These are phyloP conservation scores for Podospora anserina DNA, from an alignment of 495 filamentous ascomycete genomes.

Conservation along the genomic window DNA sequence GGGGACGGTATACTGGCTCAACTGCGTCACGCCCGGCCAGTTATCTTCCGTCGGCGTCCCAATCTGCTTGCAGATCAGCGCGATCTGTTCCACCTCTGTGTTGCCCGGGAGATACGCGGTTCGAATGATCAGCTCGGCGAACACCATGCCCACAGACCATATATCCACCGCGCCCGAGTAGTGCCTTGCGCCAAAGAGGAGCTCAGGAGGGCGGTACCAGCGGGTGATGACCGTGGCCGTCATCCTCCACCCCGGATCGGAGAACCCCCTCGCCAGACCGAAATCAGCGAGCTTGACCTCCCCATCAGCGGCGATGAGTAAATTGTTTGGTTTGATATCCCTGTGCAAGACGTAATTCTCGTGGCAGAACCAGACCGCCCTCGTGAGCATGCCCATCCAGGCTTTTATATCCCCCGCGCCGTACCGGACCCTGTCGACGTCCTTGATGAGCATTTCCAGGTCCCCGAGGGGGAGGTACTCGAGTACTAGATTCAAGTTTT, in stretches of 20 bases:
- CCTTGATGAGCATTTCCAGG: slow-evolving; percentile 88
- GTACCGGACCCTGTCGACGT: slow-evolving; percentile 64
- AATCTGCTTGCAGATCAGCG: slow-evolving; percentile 75
- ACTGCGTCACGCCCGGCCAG: slow-evolving; percentile 85
- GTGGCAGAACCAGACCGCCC: slow-evolving; percentile 96
- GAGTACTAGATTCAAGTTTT: slow-evolving; percentile 88
- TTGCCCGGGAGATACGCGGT: slow-evolving; percentile 72
- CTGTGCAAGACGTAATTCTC: slow-evolving; percentile 91
- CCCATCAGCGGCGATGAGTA: slow-evolving; percentile 88
- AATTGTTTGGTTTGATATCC: slow-evolving; percentile 99
- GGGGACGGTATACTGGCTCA: slow-evolving; percentile 71
- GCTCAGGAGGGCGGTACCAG: slow-evolving; percentile 94
- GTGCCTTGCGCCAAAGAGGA: slow-evolving; percentile 82
- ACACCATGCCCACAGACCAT: slow-evolving; percentile 91
- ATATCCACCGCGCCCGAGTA: slow-evolving; percentile 91
- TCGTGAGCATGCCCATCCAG: slow-evolving; percentile 96
- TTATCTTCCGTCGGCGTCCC: slow-evolving; percentile 91
- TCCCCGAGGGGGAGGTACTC: slow-evolving; percentile 90
- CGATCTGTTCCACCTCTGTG: slow-evolving; percentile 71
- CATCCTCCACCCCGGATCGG: slow-evolving; percentile 86
- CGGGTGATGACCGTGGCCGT: slow-evolving; percentile 92
- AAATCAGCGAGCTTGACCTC: slow-evolving; percentile 97
- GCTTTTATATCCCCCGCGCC: slow-evolving; percentile 84
- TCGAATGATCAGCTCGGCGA: slow-evolving; percentile 84
- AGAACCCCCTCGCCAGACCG: slow-evolving; percentile 82